Percentiles rank a stretch among this genome's conserved stretches.
These are phyloP conservation scores for Coemansia sp. DNA, from an alignment of 192 early-diverging fungal species.

Conservation along the genomic window DNA sequence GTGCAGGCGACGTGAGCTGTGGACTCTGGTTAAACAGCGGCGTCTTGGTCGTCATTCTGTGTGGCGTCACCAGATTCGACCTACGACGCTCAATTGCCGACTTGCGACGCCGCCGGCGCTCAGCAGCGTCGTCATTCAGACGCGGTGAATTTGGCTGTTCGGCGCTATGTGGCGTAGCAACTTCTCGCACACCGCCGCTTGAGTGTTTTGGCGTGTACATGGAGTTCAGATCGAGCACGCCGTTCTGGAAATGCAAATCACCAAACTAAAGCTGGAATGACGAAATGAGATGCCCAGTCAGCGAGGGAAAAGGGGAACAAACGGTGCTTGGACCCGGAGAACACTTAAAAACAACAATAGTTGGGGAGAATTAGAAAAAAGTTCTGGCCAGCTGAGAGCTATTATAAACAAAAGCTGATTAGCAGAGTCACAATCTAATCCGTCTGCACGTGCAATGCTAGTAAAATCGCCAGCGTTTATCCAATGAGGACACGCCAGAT, in stretches of 20 bases:
- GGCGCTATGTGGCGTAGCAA: constrained; percentile 37
- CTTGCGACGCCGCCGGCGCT: constrained; percentile 53
- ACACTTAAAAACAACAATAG: constrained; percentile 1
- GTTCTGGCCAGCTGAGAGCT: background rate
- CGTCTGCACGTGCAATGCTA: background rate
- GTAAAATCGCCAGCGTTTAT: background rate
- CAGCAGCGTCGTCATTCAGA: constrained; percentile 56
- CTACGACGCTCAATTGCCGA: constrained; percentile 52
- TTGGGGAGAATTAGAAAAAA: background rate
- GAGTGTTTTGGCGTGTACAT: constrained; percentile 43
- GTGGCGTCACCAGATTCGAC: constrained; percentile 49
- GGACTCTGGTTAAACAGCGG: constrained; percentile 42
- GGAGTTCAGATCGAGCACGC: background rate
- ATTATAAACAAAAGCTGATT: constrained; percentile 10
- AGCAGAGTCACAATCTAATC: background rate
- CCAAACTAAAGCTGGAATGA: background rate
- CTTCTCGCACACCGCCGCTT: constrained; percentile 17
- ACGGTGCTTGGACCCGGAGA: background rate
- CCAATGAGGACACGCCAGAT: constrained; percentile 1
- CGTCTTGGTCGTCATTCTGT: constrained; percentile 28
- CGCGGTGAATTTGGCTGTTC: constrained; percentile 37
- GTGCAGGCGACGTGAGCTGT: constrained; percentile 33
- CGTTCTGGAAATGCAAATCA: background rate
- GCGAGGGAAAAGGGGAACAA: background rate
- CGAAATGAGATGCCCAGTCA: background rate